These are phyloP conservation scores for Elongisporangium senticosum DNA, from an alignment of 352 stramenopile species.

Conservation along the genomic window DNA sequence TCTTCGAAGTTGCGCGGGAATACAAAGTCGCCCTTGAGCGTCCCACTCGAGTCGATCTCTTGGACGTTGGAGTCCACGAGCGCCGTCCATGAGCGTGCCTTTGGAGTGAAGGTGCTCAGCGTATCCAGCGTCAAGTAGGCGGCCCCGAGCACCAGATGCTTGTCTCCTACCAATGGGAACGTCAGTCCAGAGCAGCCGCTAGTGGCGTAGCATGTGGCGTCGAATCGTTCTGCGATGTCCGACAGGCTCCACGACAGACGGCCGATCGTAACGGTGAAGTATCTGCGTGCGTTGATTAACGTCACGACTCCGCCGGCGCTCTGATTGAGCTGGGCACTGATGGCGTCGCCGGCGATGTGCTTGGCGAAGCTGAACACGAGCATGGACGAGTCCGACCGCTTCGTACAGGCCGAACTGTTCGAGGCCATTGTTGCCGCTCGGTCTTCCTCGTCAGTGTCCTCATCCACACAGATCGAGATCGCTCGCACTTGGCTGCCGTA, in stretches of 20 bases:
- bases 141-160: conserved; percentile 23
- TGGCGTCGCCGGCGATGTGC: conserved; percentile 35
- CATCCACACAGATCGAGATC: conserved; percentile 32
- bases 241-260: conserved; percentile 29
- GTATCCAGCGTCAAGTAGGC: conserved; percentile 22
- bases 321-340: conserved; percentile 12
- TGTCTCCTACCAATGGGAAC: conserved; percentile 10
- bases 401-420: conserved; percentile 14
- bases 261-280: conserved; percentile 42
- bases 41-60: conserved; percentile 40
- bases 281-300: conserved; percentile 34
- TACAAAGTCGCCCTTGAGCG: conserved; percentile 50
- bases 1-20: conserved; percentile 43
- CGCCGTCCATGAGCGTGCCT: conserved; percentile 21
- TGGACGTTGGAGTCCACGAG: conserved; percentile 42
- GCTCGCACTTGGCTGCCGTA: conserved; percentile 41
- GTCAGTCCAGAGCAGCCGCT: neutral
- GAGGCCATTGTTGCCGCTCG: conserved; percentile 24
- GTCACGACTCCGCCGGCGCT: conserved; percentile 18
- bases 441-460: conserved; percentile 22
- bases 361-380: conserved; percentile 58
- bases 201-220: conserved; percentile 20
- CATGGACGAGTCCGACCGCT: conserved; percentile 25
- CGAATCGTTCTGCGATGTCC: conserved; percentile 25
- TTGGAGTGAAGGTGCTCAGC: conserved; percentile 24